Evolutionary conservation across 2,329 filamentous ascomycete genomes (phyloP).

Genomic region (Colletotrichum sp.): DNA sequence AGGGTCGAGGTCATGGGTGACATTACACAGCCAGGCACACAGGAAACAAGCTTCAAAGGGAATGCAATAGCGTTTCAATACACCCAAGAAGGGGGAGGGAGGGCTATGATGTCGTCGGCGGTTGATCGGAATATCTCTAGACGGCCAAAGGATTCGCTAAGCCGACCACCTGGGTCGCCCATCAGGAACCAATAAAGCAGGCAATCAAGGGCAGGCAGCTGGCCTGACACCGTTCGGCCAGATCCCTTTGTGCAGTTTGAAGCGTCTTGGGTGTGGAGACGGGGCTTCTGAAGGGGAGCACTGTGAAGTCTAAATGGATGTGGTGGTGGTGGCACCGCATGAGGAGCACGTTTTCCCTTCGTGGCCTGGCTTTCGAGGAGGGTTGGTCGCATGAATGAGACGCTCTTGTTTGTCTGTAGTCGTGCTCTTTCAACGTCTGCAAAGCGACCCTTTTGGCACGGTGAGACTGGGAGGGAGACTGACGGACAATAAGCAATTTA

Average conservation of each 20-base stretch:
- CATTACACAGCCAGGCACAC: not conserved
- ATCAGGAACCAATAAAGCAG: not conserved
- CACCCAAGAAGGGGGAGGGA: not conserved
- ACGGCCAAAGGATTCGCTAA: not conserved
- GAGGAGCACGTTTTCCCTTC: not conserved
- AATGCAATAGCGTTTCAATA: not conserved
- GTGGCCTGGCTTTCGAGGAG: not conserved
- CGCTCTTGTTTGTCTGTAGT: not conserved
- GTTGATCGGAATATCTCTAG: not conserved
- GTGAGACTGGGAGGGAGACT: not conserved
- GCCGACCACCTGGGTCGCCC: not conserved
- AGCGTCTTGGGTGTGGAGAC: not conserved
- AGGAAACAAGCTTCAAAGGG: conserved; percentile 5
- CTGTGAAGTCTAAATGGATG: not conserved
- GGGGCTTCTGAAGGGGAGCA: not conserved
- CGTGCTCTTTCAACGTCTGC: not conserved
- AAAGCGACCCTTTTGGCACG: not conserved
- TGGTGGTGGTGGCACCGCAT: conserved; percentile 1
- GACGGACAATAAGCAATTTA: not conserved
- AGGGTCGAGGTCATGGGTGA: not conserved
- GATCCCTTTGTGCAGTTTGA: not conserved
- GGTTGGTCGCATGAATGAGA: not conserved
- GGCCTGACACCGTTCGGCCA: not conserved
- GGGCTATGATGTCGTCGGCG: not conserved
- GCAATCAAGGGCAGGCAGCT: not conserved